A percentile compares a stretch with the other conserved stretches of the same genome.
These are phyloP conservation scores for Ophiostoma quercus DNA, from an alignment of 2,329 filamentous ascomycete genomes.

Conservation along the genomic window DNA sequence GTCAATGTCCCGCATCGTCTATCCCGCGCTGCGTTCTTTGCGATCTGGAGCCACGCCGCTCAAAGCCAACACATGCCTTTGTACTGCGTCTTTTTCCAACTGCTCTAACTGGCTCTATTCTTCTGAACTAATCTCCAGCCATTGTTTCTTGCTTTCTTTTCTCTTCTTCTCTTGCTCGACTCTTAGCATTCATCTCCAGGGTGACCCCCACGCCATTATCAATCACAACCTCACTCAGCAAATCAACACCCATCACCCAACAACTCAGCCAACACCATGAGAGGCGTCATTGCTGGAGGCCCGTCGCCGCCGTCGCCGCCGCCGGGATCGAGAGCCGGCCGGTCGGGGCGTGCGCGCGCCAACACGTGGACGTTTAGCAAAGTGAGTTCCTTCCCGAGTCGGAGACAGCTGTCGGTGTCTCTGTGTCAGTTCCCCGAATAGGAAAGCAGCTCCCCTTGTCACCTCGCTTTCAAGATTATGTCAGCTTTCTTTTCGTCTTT, in stretches of 20 bases:
- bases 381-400: not conserved
- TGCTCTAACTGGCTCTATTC: not conserved
- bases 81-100: not conserved
- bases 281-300: conserved; percentile 4
- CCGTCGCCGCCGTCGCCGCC: conserved; percentile 10
- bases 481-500: not conserved
- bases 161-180: not conserved
- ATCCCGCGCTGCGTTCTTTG: not conserved
- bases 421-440: conserved; percentile 4
- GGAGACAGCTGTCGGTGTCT: not conserved
- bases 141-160: not conserved
- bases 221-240: not conserved
- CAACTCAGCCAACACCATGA: not conserved
- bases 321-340: not conserved
- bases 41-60: not conserved
- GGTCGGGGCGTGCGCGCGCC: conserved; percentile 6
- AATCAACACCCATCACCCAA: not conserved
- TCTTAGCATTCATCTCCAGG: not conserved
- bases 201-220: conserved; percentile 1
- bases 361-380: conserved; percentile 14
- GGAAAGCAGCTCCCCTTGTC: not conserved
- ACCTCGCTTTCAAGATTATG: not conserved
- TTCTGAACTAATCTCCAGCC: not conserved
- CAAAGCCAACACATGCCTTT: not conserved
- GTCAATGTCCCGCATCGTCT: not conserved